Conservation (phyloP, 345 rosid species). For the Chamaenerion angustifolium region DNA sequence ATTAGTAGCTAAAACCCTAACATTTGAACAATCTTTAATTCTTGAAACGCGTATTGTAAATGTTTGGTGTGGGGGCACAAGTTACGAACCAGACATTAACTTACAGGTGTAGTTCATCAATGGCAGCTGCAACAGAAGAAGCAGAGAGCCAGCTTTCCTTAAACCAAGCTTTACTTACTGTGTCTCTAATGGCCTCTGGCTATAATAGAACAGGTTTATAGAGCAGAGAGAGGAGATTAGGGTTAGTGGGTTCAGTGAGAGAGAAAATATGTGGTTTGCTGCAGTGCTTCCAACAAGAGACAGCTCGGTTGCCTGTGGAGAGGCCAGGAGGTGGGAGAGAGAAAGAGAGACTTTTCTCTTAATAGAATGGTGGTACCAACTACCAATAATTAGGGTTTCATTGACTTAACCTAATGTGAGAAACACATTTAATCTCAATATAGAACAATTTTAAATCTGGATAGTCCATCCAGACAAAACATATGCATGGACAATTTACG, state of each 20-base stretch:
- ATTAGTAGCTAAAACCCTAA: no score
- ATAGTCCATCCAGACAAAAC: no score
- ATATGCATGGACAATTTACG: no score
- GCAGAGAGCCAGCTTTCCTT: background rate
- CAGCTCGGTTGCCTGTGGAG: conserved; percentile 90
- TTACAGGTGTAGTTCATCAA: conserved; percentile 2
- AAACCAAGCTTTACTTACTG: no score
- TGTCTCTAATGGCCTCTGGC: background rate
- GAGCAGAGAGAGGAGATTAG: background rate
- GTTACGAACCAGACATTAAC: background rate
- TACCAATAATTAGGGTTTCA: conserved; percentile 10
- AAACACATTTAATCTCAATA: no score
- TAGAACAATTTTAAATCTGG: no score
- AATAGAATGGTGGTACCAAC: background rate
- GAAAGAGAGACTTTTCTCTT: background rate
- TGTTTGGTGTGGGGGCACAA: no score
- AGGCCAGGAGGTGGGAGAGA: conserved; percentile 41
- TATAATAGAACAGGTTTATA: background rate
- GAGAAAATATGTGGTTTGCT: conserved; percentile 17
- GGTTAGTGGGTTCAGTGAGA: conserved; percentile 8
- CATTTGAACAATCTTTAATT: no score
- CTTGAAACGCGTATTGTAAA: no score
- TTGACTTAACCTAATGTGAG: no score
- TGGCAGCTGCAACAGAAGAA: background rate
- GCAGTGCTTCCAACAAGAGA: conserved; percentile 83